Evolutionary conservation across 1,284 basidiomycete genomes (phyloP), one percentile per base, ranked within the genome.

Genomic region (Sporisorium exsertum): DNA sequence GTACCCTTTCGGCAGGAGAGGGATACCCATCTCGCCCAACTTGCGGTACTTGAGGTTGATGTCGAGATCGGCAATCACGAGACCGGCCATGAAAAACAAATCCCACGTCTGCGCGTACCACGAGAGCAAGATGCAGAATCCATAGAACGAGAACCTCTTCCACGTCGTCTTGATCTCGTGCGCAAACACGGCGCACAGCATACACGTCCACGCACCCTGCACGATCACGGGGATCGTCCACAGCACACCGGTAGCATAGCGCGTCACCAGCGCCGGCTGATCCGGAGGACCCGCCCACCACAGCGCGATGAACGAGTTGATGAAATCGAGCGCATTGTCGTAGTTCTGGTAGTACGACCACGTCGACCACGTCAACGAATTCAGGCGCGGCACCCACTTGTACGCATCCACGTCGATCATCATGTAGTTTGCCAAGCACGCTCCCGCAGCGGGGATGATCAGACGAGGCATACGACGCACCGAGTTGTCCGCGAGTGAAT

Each of bases 141-240:
- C 42, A 71, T 82, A 82, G 66, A 81, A 82, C 37, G 55, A 58
- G 62, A 64, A 81, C 32, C 80, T 66, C 75, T 82, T 82, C 61
- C 60, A 69, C 18, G 64, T 53, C 40, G 72, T 81, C 64, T 67
- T 73, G 67, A 82, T 77, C 67, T 78, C 72, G 58, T 74, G 74
- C 8, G 76, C 79, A 53, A 81, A 70, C 15, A 82, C 66, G 22
- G 77, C 80, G 56, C 73, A 77, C 5, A 71, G 66, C 65, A 77
- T 71, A 33, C 70, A 74, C 8, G 78, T 79, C 80, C 80, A 82
- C 12, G 69, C 70, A 35, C 71, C 67, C 45, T 79, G 77, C 13
- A 82, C 77, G 29, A 81, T 81, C 33, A 82, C 65, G 15, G 80
- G 80, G 37, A 81, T 78, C 9, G 80, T 82, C 80, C 80, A 82